A percentile compares a stretch with the other conserved stretches of the same genome.
Conservation (phyloP, 805 yeast genomes). For the Kurtzmaniella fragi region DNA sequence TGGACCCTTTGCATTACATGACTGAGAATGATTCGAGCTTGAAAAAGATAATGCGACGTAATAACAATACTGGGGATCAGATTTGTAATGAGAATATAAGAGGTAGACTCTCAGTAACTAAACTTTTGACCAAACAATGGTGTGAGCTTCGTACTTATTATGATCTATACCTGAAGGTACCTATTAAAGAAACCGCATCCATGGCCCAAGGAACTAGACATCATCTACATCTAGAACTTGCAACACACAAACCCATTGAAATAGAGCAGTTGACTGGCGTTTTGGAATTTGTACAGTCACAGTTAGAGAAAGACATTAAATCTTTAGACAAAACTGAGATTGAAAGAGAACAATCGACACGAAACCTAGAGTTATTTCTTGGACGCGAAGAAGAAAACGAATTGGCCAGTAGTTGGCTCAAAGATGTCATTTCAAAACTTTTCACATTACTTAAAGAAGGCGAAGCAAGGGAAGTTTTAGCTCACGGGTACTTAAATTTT, state of each 20-base stretch:
- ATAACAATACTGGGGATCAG: too few species aligned
- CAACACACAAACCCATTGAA: constrained; percentile 37
- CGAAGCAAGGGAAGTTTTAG: constrained; percentile 57
- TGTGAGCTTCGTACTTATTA: constrained; percentile 62
- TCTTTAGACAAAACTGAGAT: constrained; percentile 5
- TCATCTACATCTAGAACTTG: constrained; percentile 45
- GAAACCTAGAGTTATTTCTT: constrained; percentile 8
- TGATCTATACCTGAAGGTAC: constrained; percentile 38
- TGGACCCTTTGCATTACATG: too few species aligned
- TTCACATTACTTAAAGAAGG: constrained; percentile 40
- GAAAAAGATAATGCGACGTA: too few species aligned
- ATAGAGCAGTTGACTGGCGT: constrained; percentile 3
- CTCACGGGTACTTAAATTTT: constrained; percentile 47
- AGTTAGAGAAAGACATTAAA: constrained; percentile 7
- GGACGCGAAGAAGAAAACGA: constrained; percentile 9
- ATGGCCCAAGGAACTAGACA: constrained; percentile 43
- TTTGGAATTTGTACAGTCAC: constrained; percentile 6
- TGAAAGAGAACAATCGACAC: constrained; percentile 10
- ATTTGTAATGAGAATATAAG: too few species aligned
- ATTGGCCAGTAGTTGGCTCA: constrained; percentile 33
- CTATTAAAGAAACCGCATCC: constrained; percentile 24
- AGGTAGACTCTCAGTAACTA: constrained; percentile 52
- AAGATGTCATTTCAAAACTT: constrained; percentile 35
- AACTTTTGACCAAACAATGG: constrained; percentile 55
- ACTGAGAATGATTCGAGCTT: too few species aligned